Percentiles rank a stretch among this genome's conserved stretches.
phyloP scores from a whole-genome alignment of 176 grass and related monocot species.

The Carex myosuroides region DNA sequence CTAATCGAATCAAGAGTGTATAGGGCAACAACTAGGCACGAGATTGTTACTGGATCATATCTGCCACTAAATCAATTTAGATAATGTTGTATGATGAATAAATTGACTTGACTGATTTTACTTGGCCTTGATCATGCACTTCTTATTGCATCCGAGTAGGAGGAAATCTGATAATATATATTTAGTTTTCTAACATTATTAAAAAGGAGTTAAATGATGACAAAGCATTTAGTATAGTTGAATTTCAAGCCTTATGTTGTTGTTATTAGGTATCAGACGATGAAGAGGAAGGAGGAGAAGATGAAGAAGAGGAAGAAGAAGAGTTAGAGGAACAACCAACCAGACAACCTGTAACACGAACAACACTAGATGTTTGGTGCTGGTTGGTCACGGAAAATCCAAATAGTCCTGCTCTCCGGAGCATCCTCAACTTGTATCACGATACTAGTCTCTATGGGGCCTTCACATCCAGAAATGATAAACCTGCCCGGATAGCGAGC shows the following conservation, averaged over 20 bases:
- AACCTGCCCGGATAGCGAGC: conserved; percentile 41
- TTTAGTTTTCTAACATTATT: neutral
- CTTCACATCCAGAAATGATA: conserved; percentile 31
- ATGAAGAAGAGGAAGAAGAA: conserved; percentile 1
- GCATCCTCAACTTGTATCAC: conserved; percentile 63
- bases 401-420: conserved; percentile 38
- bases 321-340: conserved; percentile 1
- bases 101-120: neutral
- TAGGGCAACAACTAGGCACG: neutral
- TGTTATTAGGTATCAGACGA: conserved; percentile 58
- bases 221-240: neutral
- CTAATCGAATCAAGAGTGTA: neutral
- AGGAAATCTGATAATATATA: neutral
- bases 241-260: neutral
- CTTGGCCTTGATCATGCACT: neutral
- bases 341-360: conserved; percentile 41
- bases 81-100: neutral
- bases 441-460: conserved; percentile 59
- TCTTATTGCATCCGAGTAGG: neutral
- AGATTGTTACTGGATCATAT: neutral
- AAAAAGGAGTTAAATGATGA: neutral
- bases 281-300: conserved; percentile 32
- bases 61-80: neutral
- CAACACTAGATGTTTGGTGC: conserved; percentile 83
- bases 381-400: conserved; percentile 75